A percentile compares a stretch with the other conserved stretches of the same genome.
Evolutionary conservation across 2,329 filamentous ascomycete species (phyloP).

Genomic region (Pseudogymnoascus sp.): DNA sequence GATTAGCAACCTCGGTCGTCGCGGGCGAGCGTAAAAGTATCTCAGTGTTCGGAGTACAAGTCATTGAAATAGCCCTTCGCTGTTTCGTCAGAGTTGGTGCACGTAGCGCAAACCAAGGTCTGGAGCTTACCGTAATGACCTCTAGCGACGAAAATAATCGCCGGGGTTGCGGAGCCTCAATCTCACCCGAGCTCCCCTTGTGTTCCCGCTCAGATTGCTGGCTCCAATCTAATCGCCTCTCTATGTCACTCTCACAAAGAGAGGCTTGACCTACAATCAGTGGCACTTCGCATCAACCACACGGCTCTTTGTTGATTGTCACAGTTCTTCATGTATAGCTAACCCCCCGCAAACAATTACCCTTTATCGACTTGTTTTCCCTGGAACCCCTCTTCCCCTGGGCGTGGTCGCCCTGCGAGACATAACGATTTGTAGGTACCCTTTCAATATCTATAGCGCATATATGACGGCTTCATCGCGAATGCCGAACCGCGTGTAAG

Average conservation of each 20-base stretch:
- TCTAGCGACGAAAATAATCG: slow-evolving; percentile 7
- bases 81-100: slow-evolving; percentile 6
- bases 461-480: background rate
- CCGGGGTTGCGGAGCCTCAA: slow-evolving; percentile 4
- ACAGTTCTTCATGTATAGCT: slow-evolving; percentile 4
- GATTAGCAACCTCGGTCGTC: background rate
- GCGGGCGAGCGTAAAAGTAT: slow-evolving; percentile 1
- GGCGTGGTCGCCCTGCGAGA: background rate
- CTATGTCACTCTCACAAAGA: background rate
- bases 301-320: slow-evolving; percentile 1
- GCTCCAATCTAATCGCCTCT: slow-evolving; percentile 1
- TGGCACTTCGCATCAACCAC: background rate
- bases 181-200: background rate
- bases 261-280: background rate
- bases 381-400: background rate
- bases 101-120: slow-evolving; percentile 5
- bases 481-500: background rate
- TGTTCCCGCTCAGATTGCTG: background rate
- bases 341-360: background rate
- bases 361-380: background rate
- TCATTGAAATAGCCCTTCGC: slow-evolving; percentile 7
- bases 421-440: slow-evolving; percentile 1
- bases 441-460: slow-evolving; percentile 3
- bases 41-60: background rate
- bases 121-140: slow-evolving; percentile 7